phyloP scores from a whole-genome alignment of 2,329 filamentous ascomycete genomes.

The Exophiala phaeomuriformis region DNA sequence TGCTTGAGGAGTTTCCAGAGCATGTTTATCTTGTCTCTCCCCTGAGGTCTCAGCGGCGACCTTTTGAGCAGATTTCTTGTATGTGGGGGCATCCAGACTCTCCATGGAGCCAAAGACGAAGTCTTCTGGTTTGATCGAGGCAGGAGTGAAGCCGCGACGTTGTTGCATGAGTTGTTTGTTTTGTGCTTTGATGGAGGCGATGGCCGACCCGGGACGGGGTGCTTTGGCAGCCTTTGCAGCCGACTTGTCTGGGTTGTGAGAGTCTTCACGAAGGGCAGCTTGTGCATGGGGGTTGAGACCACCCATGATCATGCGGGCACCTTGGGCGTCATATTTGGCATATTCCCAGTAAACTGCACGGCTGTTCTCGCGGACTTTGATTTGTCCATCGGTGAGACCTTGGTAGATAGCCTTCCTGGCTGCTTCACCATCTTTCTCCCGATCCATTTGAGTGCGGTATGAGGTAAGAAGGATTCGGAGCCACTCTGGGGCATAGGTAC shows the following conservation, averaged over 20 bases:
- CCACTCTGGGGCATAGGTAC: constrained; percentile 74
- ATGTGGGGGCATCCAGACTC: constrained; percentile 6
- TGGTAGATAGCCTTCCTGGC: constrained; percentile 86
- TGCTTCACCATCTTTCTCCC: constrained; percentile 71
- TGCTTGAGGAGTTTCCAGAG: neutral
- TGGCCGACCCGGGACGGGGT: constrained; percentile 22
- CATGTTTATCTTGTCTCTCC: constrained; percentile 6
- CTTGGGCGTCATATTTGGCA: constrained; percentile 66
- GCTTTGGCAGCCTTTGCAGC: constrained; percentile 17
- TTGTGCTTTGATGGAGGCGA: constrained; percentile 25
- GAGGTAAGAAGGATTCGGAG: constrained; percentile 68
- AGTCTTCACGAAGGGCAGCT: constrained; percentile 71
- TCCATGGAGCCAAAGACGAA: constrained; percentile 18
- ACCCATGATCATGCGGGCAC: constrained; percentile 75
- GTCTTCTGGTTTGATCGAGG: constrained; percentile 15
- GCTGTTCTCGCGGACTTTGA: constrained; percentile 79
- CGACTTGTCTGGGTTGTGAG: constrained; percentile 56
- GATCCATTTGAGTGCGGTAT: constrained; percentile 77
- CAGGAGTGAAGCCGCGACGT: constrained; percentile 14
- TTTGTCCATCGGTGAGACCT: constrained; percentile 81
- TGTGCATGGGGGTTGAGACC: constrained; percentile 71
- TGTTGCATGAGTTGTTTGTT: constrained; percentile 18
- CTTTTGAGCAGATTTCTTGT: constrained; percentile 3
- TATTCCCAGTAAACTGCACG: constrained; percentile 83
- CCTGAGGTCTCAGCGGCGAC: neutral